Base-by-base conservation (phyloP, 768 basidiomycete genomes). In the Kwoniella dejecticola region DNA sequence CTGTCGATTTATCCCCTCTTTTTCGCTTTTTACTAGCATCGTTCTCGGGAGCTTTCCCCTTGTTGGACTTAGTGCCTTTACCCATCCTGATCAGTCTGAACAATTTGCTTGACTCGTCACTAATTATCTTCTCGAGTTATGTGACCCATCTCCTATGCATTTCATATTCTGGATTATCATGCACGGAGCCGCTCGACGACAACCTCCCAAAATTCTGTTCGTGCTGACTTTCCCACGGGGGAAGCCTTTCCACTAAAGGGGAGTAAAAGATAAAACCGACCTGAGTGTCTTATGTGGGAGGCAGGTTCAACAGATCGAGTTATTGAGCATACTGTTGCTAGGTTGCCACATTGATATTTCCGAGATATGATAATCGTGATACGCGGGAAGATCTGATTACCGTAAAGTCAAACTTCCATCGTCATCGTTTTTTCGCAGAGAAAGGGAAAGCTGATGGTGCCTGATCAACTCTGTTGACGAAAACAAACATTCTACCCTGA, bases 21-120 rank as follows among this genome's bases (percentile, higher is more conserved):
- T 53, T 57, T 42, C 47, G 15, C 45, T 53, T 63, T 48, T 52
- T 62, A 19, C 48, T 52, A 29, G 41, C 33, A 21, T 62, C 60
- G 58, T 60, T 47, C 12, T 57, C 62, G n/a, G 45, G 62, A 21
- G 29, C 38, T 58, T 66, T 66, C 10, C 60, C 61, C 48, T 62
- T 66, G 36, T 30, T 50, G 2, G 41, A 33, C 29, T 66, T 57
- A n/a, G 56, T 62, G 52, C 60, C 58, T 60, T 67, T 66, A 30
- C 45, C 56, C 63, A 60, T 62, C 12, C 12, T 27, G 21, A 27
- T 44, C 2, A 23, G 11, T 19, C 23, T 21, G 21, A 4, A 45
- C 23, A 19, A 11, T 45, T 11, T 10, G n/a, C n/a, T n/a, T n/a
- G n/a, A n/a, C n/a, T n/a, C n/a, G n/a, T n/a, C n/a, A n/a, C n/a